Evolutionary conservation across 2,329 filamentous ascomycete species (phyloP), one percentile per base, ranked within the genome.

Genomic region (Boeremia lycopersici): DNA sequence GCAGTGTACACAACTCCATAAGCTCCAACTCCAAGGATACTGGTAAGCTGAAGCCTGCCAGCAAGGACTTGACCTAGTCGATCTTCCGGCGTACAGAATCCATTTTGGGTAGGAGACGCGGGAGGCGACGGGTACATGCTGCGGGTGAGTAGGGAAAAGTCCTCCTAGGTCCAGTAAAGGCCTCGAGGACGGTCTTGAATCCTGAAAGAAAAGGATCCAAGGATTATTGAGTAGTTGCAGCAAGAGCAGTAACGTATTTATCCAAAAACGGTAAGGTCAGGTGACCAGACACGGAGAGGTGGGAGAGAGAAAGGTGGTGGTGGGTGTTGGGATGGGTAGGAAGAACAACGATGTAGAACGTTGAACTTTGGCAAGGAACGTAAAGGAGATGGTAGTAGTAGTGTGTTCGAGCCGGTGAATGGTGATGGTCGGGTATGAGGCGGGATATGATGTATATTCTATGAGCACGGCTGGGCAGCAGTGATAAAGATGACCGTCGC

Each of bases 1-100:
- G 93, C 93, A 62, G 88, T 86, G 80, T 98, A 98, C 25, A 99
- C 95, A 36, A 97, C 93, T 62, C 95, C 95, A 77, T 99, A 99
- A 53, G 95, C 95, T 66, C 95, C 95, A 45, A 93, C 90, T 62
- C 95, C 95, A 59, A 98, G 84, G 67, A 98, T 90, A 59, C 87
- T 85, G 61, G 87, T 91, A 69, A 98, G 81, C 79, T 93, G 88
- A 65, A 97, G 84, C 73, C 90, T 87, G 73, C 89, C 89, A 67
- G 90, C 90, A 63, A 98, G 84, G 65, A 93, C 82, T 65, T 88
- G 86, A 76, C 93, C 93, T 81, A 98, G 78, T 71, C 92, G 87
- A 73, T 93, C 90, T 83, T 96, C 90, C 36, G 93, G 91, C 42
- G 73, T 67, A 64, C 74, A 76, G 53, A 74, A 72, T 67, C 72